Conservation (phyloP, 495 filamentous ascomycete species). For the Aspergillus coremiiformis region DNA sequence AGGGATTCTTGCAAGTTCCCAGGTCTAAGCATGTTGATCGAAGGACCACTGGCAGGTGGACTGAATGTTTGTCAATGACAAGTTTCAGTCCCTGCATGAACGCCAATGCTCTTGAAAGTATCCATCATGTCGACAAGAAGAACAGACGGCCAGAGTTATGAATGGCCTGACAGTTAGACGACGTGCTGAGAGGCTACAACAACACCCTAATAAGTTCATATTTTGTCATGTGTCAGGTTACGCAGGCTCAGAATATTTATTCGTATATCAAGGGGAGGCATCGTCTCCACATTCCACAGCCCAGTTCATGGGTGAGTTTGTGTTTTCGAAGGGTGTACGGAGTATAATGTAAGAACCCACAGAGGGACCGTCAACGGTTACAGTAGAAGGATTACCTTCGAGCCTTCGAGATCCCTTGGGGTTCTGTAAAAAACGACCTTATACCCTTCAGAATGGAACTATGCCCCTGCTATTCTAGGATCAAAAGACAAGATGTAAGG, state of each 20-base stretch:
- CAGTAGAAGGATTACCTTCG: no score
- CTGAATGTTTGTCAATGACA: no score
- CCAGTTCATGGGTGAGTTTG: background rate
- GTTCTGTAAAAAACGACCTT: no score
- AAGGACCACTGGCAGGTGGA: no score
- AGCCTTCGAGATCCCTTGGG: no score
- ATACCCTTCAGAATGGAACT: no score
- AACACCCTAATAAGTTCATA: background rate
- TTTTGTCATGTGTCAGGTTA: slow-evolving; percentile 1
- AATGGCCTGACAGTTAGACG: background rate
- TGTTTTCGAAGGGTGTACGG: background rate
- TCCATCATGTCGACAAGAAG: background rate
- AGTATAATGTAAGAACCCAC: background rate
- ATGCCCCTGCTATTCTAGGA: background rate
- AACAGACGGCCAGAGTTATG: background rate
- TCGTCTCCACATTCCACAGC: slow-evolving; percentile 5
- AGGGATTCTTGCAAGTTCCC: background rate
- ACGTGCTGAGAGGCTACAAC: background rate
- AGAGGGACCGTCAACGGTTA: background rate
- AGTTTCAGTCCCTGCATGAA: background rate
- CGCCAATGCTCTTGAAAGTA: background rate
- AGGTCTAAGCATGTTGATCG: background rate
- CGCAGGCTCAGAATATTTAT: background rate
- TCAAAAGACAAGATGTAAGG: background rate
- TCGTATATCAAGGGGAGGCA: background rate